Percentiles rank a stretch among this genome's conserved stretches.
Evolutionary conservation across 2,329 filamentous ascomycete genomes (phyloP).

Genomic region (Penicillium griseofulvum): DNA sequence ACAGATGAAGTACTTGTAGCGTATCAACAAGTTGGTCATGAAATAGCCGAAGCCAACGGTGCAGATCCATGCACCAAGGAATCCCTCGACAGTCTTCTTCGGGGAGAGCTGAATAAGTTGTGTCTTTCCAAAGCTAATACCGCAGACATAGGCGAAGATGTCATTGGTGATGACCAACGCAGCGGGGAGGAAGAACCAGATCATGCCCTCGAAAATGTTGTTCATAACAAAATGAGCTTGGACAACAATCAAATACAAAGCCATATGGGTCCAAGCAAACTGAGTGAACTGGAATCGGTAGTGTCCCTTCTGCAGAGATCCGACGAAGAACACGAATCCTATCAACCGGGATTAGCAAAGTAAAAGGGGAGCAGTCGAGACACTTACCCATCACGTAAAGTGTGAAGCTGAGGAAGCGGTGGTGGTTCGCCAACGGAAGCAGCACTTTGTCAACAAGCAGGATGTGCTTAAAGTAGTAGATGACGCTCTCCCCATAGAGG

Average conservation of each 20-base stretch:
- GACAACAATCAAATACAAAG: constrained; percentile 93
- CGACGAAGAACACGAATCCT: constrained; percentile 99
- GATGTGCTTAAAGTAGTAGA: constrained; percentile 99
- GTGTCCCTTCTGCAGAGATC: constrained; percentile 88
- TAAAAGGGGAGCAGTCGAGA: not conserved
- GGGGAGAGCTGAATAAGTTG: constrained; percentile 97
- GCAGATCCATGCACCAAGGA: constrained; percentile 92
- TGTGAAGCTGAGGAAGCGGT: constrained; percentile 97
- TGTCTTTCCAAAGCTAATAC: constrained; percentile 92
- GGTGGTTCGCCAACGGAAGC: constrained; percentile 90
- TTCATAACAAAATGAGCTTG: constrained; percentile 99
- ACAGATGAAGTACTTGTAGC: constrained; percentile 97
- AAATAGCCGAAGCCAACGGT: constrained; percentile 81
- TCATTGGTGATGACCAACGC: constrained; percentile 97
- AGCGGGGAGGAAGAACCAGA: constrained; percentile 98
- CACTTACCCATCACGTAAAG: constrained; percentile 90
- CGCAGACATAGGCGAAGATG: constrained; percentile 96
- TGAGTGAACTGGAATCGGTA: constrained; percentile 99
- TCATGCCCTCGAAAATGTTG: constrained; percentile 99
- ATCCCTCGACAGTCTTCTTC: constrained; percentile 98
- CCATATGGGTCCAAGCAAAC: constrained; percentile 99
- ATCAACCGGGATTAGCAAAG: constrained; percentile 11
- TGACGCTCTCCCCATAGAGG: constrained; percentile 95
- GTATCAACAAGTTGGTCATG: constrained; percentile 79
- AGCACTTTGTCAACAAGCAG: constrained; percentile 91